Base-by-base conservation (phyloP, 192 early-diverging fungal genomes). In the Coemansia sp. region DNA sequence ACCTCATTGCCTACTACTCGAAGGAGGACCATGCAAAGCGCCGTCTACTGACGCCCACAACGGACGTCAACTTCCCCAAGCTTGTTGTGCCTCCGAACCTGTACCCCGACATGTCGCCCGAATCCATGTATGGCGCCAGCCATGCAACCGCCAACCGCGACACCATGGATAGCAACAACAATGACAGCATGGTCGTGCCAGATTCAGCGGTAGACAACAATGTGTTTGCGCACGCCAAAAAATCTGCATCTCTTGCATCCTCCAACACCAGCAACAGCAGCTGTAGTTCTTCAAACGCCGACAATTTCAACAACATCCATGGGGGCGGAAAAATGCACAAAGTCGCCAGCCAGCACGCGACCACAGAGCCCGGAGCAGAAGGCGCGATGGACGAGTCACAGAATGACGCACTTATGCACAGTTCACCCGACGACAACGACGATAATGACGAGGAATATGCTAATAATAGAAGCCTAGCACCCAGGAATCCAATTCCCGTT, bases 1-100 rank as follows among this genome's bases (percentile, higher is more conserved):
- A 95, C 73, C 85, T 96, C 25, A 94, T 96, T 72, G 90, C 89
- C 16, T 96, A 96, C 83, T 96, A 94, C 70, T 87, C 90, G 20
- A 91, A 90, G 66, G 88, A 89, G 40, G 93, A 94, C 82, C 76
- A 77, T 23, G 75, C 86, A 26, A 79, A 79, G 28, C 87, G 86
- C 8, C 77, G 85, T 35, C 75, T 96, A 57, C 68, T 84, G 66
- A 88, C 87, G 9, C 94, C 94, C 4, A 84, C 84, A 5, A 74
- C 69, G 1, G 87, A 93, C 64, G 86, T 87, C 35, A 72, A 75
- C 42, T 86, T 94, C 49, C 81, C 86, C 21, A 62, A 83, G 55
- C 73, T 96, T 34, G 80, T 77, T 29, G 86, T 96, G 39, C 90
- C 91, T 9, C 89, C 86, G 57, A 90, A 90, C 63, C 82, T 94